A percentile compares a stretch with the other conserved stretches of the same genome.
phyloP scores from a whole-genome alignment of 768 basidiomycete genomes.

The Suillus placidus region DNA sequence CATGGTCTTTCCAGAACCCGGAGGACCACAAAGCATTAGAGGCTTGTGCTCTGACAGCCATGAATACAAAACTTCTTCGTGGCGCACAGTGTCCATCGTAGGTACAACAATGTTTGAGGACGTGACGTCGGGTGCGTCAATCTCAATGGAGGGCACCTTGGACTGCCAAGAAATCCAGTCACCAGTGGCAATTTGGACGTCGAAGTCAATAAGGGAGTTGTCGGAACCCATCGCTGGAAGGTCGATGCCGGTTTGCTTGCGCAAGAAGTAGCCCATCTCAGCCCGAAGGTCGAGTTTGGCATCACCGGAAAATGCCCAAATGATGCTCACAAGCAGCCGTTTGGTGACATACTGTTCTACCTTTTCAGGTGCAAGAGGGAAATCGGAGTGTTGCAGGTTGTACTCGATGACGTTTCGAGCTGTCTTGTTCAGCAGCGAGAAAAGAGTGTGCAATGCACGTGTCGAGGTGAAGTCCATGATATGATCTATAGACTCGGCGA shows the following conservation, averaged over 20 bases:
- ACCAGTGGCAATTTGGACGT: slow-evolving; percentile 82
- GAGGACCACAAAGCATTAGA: slow-evolving; percentile 96
- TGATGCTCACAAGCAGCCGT: slow-evolving; percentile 85
- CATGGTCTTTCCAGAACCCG: slow-evolving; percentile 99
- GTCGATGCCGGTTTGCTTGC: slow-evolving; percentile 86
- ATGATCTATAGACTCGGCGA: slow-evolving; percentile 86
- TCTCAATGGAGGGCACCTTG: slow-evolving; percentile 92
- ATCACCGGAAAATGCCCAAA: slow-evolving; percentile 99
- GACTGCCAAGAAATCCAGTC: slow-evolving; percentile 94
- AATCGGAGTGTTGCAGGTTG: slow-evolving; percentile 93
- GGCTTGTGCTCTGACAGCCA: slow-evolving; percentile 99
- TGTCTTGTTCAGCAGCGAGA: slow-evolving; percentile 97
- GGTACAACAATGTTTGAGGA: slow-evolving; percentile 97
- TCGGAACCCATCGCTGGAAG: slow-evolving; percentile 76
- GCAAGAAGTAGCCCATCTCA: slow-evolving; percentile 85
- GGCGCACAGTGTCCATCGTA: slow-evolving; percentile 97
- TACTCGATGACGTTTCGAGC: slow-evolving; percentile 92
- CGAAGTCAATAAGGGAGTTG: slow-evolving; percentile 90
- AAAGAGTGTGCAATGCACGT: slow-evolving; percentile 92
- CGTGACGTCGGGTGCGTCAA: slow-evolving; percentile 95
- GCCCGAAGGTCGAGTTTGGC: slow-evolving; percentile 89
- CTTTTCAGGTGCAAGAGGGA: slow-evolving; percentile 82
- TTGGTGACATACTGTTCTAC: slow-evolving; percentile 92
- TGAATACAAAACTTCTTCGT: slow-evolving; percentile 97
- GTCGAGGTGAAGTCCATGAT: slow-evolving; percentile 98